Conservation (phyloP, 176 grass and related monocot genomes). For the Olyra latifolia region DNA sequence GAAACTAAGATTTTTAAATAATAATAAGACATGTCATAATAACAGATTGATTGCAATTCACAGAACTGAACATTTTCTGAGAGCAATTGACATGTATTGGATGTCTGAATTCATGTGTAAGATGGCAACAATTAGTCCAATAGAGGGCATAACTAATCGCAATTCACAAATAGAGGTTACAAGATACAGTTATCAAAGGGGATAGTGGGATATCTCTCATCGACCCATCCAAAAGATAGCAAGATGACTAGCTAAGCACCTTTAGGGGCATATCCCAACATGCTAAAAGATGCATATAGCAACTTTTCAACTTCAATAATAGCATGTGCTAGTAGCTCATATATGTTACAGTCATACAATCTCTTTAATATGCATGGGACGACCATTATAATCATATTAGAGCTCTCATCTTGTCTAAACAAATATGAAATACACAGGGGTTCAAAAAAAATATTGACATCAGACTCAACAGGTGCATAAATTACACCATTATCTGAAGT, state of each 20-base stretch:
- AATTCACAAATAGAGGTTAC: not conserved
- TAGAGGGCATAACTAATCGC: no score
- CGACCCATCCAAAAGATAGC: not conserved
- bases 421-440: not conserved
- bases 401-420: not conserved
- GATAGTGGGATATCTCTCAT: not conserved
- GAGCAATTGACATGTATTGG: not conserved
- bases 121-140: not conserved
- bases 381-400: not conserved
- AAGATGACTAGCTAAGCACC: not conserved
- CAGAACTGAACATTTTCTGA: not conserved
- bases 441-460: not conserved
- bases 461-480: not conserved
- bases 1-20: not conserved
- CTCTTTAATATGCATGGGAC: not conserved
- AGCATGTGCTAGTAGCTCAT: not conserved
- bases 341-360: not conserved
- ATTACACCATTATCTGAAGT: not conserved
- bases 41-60: conserved; percentile 1
- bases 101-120: not conserved
- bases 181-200: not conserved
- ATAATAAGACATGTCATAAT: not conserved
- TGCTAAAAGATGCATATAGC: not conserved
- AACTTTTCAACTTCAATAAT: not conserved
- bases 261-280: not conserved